These are phyloP conservation scores for Amanita inopinata DNA, from an alignment of 768 basidiomycete species.

Conservation along the genomic window DNA sequence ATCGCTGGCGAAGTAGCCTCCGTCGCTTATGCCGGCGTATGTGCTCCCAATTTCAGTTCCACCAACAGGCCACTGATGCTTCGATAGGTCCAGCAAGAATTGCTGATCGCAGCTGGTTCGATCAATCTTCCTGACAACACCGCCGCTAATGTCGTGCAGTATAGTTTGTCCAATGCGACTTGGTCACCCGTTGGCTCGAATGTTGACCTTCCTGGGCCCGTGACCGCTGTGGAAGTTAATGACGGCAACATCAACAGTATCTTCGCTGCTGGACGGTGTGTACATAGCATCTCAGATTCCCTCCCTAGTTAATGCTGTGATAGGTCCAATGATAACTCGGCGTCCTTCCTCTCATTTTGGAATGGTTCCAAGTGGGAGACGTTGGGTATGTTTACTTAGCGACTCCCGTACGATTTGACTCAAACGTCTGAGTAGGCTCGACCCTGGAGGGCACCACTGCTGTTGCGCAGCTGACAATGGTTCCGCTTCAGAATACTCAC, in stretches of 20 bases:
- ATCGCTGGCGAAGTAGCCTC: conserved; percentile 74
- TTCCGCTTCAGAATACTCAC: conserved; percentile 79
- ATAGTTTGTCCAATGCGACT: conserved; percentile 55
- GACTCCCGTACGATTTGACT: conserved; percentile 4
- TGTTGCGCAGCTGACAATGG: conserved; percentile 81
- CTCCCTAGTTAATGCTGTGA: conserved; percentile 7
- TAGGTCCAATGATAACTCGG: conserved; percentile 48
- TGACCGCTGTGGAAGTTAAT: conserved; percentile 83
- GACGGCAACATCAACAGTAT: conserved; percentile 71
- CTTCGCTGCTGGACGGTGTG: conserved; percentile 83
- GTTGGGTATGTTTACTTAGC: conserved; percentile 36
- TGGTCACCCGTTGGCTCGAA: conserved; percentile 65
- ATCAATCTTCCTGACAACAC: conserved; percentile 58
- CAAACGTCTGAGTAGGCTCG: conserved; percentile 33
- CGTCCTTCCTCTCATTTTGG: conserved; percentile 77
- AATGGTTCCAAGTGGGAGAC: conserved; percentile 69
- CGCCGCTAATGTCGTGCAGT: conserved; percentile 65
- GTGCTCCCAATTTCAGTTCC: conserved; percentile 20
- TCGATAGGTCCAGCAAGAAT: conserved; percentile 49
- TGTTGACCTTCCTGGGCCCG: conserved; percentile 72
- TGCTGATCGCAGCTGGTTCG: conserved; percentile 73
- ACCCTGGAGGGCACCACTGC: conserved; percentile 46
- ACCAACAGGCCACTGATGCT: conserved; percentile 8
- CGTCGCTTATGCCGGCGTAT: conserved; percentile 74
- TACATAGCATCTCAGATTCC: conserved; percentile 7